Evolutionary conservation across 768 basidiomycete genomes (phyloP).

Genomic region (Lactarius akahatsu): DNA sequence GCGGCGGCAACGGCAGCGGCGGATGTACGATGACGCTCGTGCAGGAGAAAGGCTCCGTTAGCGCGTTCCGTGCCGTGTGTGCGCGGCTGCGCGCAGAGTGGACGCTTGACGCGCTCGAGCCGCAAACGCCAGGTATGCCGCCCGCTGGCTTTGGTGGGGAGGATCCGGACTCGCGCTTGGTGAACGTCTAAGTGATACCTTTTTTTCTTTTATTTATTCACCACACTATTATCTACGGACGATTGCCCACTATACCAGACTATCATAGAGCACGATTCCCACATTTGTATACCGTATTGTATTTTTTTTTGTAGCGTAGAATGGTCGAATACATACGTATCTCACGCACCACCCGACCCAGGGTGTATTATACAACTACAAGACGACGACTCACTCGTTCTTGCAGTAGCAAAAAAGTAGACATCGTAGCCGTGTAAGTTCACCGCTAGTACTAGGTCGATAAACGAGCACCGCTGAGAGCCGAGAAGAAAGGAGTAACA

Average conservation of each 20-base stretch:
- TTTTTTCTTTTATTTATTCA: neutral
- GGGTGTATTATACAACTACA: neutral
- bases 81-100: conserved; percentile 70
- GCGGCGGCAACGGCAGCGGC: conserved; percentile 35
- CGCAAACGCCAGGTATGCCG: conserved; percentile 23
- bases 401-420: neutral
- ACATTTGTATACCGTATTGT: neutral
- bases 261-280: conserved; percentile 3
- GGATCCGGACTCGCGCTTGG: conserved; percentile 14
- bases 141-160: conserved; percentile 20
- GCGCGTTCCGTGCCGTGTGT: conserved; percentile 79
- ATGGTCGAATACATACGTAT: neutral
- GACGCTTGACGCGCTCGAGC: conserved; percentile 41
- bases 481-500: neutral
- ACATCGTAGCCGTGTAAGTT: neutral
- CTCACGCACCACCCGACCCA: neutral
- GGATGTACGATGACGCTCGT: conserved; percentile 72
- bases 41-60: conserved; percentile 88
- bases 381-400: neutral
- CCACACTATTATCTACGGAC: conserved; percentile 10
- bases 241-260: neutral
- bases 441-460: neutral
- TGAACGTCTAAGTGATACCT: conserved; percentile 5
- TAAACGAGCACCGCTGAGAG: neutral
- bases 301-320: neutral